Conservation (phyloP, 306 rosid species). For the Neltuma alba region DNA sequence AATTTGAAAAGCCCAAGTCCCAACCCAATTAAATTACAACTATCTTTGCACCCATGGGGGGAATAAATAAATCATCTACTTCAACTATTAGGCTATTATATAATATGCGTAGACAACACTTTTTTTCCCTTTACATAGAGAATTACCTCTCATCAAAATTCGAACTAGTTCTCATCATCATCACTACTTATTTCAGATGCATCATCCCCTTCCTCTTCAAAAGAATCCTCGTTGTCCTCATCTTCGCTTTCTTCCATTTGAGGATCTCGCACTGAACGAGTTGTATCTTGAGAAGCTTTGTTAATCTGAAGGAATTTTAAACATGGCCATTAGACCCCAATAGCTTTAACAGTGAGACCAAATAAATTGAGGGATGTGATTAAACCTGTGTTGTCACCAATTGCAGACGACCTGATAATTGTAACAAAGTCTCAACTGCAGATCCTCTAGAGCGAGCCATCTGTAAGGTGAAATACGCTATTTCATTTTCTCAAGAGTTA, state of each 20-base stretch:
- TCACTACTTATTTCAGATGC: conserved; percentile 86
- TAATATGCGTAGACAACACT: conserved; percentile 9
- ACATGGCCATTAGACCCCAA: conserved; percentile 25
- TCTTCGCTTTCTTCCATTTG: conserved; percentile 53
- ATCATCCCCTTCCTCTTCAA: conserved; percentile 60
- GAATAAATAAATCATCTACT: neutral
- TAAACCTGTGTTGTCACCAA: conserved; percentile 81
- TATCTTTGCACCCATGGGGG: neutral
- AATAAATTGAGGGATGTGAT: conserved; percentile 22
- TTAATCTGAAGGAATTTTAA: conserved; percentile 56
- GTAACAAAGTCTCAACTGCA: conserved; percentile 68
- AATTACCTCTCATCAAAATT: conserved; percentile 39
- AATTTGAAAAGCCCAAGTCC: neutral
- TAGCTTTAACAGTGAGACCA: conserved; percentile 16
- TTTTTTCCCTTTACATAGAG: neutral
- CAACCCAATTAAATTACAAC: neutral
- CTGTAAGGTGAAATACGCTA: conserved; percentile 43
- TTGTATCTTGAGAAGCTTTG: conserved; percentile 57
- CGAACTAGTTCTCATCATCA: conserved; percentile 58
- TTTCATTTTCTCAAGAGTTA: conserved; percentile 19
- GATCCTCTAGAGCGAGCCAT: conserved; percentile 65
- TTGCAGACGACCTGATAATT: conserved; percentile 85
- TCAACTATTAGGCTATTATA: conserved; percentile 3
- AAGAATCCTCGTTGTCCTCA: conserved; percentile 59
- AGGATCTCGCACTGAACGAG: conserved; percentile 38